A percentile compares a stretch with the other conserved stretches of the same genome.
Conservation (phyloP, 2,329 filamentous ascomycete species). For the Acarospora socialis region DNA sequence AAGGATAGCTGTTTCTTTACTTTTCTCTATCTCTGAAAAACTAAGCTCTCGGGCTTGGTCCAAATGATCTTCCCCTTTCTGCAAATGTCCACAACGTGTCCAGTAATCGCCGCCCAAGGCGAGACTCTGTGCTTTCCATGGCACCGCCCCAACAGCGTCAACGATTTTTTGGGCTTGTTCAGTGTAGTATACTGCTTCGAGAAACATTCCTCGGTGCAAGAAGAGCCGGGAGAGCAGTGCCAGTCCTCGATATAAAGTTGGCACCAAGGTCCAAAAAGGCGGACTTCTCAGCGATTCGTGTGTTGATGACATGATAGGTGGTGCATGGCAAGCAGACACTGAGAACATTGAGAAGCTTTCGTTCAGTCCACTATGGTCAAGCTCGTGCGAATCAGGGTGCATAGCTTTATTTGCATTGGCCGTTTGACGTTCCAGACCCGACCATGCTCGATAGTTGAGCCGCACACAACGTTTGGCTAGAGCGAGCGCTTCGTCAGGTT, state of each 20-base stretch:
- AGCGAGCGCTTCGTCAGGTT: conserved; percentile 42
- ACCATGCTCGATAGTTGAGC: conserved; percentile 26
- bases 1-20: too few relatives aligned
- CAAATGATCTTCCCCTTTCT: conserved; percentile 38
- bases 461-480: conserved; percentile 45
- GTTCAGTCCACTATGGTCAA: conserved; percentile 16
- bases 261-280: conserved; percentile 66
- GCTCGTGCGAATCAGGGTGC: conserved; percentile 4
- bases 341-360: conserved; percentile 22
- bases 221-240: conserved; percentile 65
- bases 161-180: conserved; percentile 73
- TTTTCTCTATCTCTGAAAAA: too few relatives aligned
- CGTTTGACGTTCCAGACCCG: conserved; percentile 19
- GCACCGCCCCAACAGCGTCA: conserved; percentile 47
- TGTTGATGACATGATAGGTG: conserved; percentile 27
- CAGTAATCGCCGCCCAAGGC: conserved; percentile 34
- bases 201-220: conserved; percentile 69
- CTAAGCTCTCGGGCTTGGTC: too few relatives aligned
- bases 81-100: conserved; percentile 34
- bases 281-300: conserved; percentile 41
- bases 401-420: conserved; percentile 1
- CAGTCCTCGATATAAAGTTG: conserved; percentile 56
- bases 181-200: conserved; percentile 77
- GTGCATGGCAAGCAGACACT: conserved; percentile 21
- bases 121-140: conserved; percentile 35